A percentile compares a stretch with the other conserved stretches of the same genome.
Evolutionary conservation across 2,329 filamentous ascomycete species (phyloP).

Genomic region (Tolypocladium paradoxum): DNA sequence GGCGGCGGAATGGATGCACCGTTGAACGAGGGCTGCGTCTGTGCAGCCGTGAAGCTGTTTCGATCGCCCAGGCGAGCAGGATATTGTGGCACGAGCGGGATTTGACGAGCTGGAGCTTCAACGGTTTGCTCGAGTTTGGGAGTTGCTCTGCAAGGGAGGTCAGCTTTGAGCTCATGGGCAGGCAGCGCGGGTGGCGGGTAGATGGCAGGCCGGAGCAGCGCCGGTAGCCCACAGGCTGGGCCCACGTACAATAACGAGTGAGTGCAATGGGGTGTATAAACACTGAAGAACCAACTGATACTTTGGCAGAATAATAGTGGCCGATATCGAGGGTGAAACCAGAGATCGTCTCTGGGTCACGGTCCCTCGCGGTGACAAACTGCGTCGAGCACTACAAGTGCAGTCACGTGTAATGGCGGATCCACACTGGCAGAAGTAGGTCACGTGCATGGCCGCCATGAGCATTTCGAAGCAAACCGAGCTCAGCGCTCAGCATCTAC

Average conservation of each 20-base stretch:
- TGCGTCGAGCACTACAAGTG: constrained; percentile 1
- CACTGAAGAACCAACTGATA: constrained; percentile 27
- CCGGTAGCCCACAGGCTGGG: background rate
- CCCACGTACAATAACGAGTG: constrained; percentile 23
- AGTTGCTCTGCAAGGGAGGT: constrained; percentile 13
- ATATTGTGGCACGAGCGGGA: background rate
- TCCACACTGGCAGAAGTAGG: background rate
- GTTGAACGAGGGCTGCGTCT: background rate
- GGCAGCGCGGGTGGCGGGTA: background rate
- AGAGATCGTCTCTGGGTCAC: constrained; percentile 6
- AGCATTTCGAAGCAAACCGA: no score
- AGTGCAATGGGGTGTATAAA: constrained; percentile 20
- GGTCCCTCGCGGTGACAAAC: constrained; percentile 10
- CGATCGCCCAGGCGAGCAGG: background rate
- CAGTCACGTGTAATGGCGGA: background rate
- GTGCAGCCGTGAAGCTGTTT: background rate
- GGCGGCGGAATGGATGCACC: background rate
- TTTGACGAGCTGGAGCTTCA: no score
- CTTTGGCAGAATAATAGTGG: constrained; percentile 26
- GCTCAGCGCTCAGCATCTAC: no score
- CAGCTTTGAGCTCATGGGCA: constrained; percentile 1
- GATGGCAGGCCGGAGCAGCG: background rate
- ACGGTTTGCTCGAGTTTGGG: constrained; percentile 10
- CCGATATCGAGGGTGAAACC: constrained; percentile 19
- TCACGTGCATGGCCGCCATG: no score